These are phyloP conservation scores for Stereum hirsutum DNA, from an alignment of 1,284 basidiomycete species.

Conservation along the genomic window DNA sequence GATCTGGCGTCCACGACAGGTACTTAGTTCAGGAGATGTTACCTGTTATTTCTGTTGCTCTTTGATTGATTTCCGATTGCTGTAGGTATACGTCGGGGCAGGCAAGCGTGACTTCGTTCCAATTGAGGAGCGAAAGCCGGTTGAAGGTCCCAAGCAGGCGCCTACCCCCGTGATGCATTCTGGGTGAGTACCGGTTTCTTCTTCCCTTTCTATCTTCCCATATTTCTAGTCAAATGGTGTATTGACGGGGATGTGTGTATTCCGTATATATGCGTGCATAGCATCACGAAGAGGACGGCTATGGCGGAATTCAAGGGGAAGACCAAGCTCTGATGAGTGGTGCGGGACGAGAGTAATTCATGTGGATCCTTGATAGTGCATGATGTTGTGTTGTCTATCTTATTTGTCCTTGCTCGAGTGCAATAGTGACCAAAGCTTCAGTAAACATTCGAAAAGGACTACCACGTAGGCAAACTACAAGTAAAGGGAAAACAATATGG, in stretches of 20 bases:
- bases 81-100: constrained; percentile 67
- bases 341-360: no score
- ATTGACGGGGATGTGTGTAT: not conserved
- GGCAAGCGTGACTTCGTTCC: constrained; percentile 66
- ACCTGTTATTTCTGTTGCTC: not conserved
- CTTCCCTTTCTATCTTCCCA: constrained; percentile 3
- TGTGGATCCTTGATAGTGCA: no score
- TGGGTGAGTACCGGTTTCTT: constrained; percentile 45
- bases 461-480: no score
- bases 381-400: no score
- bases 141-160: constrained; percentile 41
- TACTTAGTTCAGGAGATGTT: constrained; percentile 20
- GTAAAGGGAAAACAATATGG: no score
- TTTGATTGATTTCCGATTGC: constrained; percentile 5
- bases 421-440: no score
- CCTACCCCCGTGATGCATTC: constrained; percentile 66
- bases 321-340: constrained; percentile 39
- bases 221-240: not conserved
- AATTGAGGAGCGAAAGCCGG: constrained; percentile 47
- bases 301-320: constrained; percentile 64
- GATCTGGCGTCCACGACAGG: constrained; percentile 84
- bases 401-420: no score
- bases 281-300: constrained; percentile 71
- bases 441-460: no score
- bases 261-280: constrained; percentile 21